Percentiles rank a stretch among this genome's conserved stretches.
phyloP scores from a whole-genome alignment of 371 early-diverging fungal genomes.

The Mortierella sp. region DNA sequence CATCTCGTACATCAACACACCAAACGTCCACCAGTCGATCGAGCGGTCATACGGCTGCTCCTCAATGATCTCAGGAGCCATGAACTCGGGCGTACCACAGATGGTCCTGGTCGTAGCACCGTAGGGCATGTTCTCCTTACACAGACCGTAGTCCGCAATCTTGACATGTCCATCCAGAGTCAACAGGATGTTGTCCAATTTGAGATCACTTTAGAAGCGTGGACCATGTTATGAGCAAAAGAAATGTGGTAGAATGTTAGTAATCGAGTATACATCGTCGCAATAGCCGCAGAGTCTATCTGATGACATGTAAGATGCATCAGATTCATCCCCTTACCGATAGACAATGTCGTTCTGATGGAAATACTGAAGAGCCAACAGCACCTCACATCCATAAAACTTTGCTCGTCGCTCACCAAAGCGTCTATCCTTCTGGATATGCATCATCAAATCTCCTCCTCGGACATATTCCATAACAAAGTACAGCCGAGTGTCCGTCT shows the following conservation, averaged over 20 bases:
- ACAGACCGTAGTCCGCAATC: slow-evolving; percentile 80
- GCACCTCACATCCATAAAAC: slow-evolving; percentile 84
- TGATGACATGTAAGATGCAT: too few relatives aligned
- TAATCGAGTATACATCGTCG: too few relatives aligned
- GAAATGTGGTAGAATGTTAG: too few relatives aligned
- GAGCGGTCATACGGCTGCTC: slow-evolving; percentile 93
- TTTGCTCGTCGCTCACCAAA: slow-evolving; percentile 84
- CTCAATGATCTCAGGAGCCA: slow-evolving; percentile 84
- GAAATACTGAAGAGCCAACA: slow-evolving; percentile 81
- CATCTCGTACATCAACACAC: slow-evolving; percentile 99
- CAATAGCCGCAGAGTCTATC: too few relatives aligned
- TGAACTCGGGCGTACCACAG: slow-evolving; percentile 89
- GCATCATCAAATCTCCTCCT: slow-evolving; percentile 97
- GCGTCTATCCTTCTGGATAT: slow-evolving; percentile 81
- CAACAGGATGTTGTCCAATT: slow-evolving; percentile 76
- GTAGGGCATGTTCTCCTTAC: slow-evolving; percentile 70
- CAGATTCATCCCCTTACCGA: slow-evolving; percentile 56
- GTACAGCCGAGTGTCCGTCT: slow-evolving; percentile 89
- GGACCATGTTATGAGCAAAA: neutral
- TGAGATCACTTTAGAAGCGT: slow-evolving; percentile 67
- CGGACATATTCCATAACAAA: slow-evolving; percentile 97
- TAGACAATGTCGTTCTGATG: slow-evolving; percentile 83
- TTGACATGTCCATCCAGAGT: slow-evolving; percentile 77
- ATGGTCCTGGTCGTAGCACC: slow-evolving; percentile 77
- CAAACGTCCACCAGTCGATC: slow-evolving; percentile 99